Evolutionary conservation across 2,329 filamentous ascomycete species (phyloP), one percentile per base, ranked within the genome.

Genomic region (Fusarium sp.): DNA sequence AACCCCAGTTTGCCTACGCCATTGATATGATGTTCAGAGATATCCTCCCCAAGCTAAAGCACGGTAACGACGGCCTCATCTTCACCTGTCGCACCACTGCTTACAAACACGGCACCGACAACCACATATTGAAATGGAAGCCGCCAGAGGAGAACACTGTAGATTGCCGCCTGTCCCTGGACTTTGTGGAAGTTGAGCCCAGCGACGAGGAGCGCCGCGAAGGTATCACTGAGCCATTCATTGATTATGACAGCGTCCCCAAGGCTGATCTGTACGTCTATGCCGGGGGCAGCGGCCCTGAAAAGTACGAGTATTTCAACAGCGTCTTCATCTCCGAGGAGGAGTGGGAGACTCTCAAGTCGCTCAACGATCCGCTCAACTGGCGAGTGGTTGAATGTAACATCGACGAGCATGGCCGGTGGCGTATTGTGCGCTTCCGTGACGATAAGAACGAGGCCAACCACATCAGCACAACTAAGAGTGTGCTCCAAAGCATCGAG

Each of bases 71-170:
- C 81, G 96, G 96, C 11, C 88, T 99, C 53, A 98, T 99, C 79
- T 99, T 98, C 83, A 98, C 96, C n/a, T 98, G 96, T 84, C 91
- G 94, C 73, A 92, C 91, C 77, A 94, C 94, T 24, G 89, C 92
- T 15, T 99, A 99, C 85, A 92, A 92, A 77, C 92, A 93, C 75
- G 96, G 96, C 75, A 99, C 96, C 18, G 96, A 99, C 82, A 90
- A 90, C 56, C 92, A 98, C 81, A 99, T 98, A 72, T 86, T 99
- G 44, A 99, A 99, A 83, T 99, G 96, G 96, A 99, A 99, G 84
- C 95, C 96, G 1, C 94, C 94, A 8, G 88, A 94, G 74, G 96
- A 99, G 82, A 99, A 99, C 84, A 97, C 95, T 0, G 91, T 99
- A 76, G 96, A 99, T 81, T 98, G 98, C 82, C 90, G 93, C 47